Conservation (phyloP, 257 asterid species). For the Osmanthus fragrans region DNA sequence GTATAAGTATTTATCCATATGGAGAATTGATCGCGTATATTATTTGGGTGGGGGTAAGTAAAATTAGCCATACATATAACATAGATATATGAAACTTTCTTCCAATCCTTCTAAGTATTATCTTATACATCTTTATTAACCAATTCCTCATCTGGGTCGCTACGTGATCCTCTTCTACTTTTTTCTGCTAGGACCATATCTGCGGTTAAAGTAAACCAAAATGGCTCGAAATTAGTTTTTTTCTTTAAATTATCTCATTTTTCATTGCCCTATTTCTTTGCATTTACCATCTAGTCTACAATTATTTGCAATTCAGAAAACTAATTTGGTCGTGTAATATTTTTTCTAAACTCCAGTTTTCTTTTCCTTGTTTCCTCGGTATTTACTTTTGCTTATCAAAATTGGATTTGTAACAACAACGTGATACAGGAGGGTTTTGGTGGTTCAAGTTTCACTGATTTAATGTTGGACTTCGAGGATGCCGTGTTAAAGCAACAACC, state of each 20-base stretch:
- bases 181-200: background rate
- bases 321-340: constrained; percentile 6
- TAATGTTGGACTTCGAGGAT: constrained; percentile 90
- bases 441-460: constrained; percentile 60
- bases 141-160: background rate
- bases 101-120: background rate
- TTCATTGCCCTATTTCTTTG: background rate
- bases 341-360: background rate
- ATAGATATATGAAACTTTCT: background rate
- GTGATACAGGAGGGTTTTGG: constrained; percentile 54
- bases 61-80: background rate
- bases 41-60: background rate
- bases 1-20: background rate
- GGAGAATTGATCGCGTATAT: background rate
- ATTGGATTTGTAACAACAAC: constrained; percentile 16
- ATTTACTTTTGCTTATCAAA: constrained; percentile 5
- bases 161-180: background rate
- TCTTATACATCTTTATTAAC: background rate
- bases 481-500: constrained; percentile 69
- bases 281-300: constrained; percentile 3
- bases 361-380: constrained; percentile 14
- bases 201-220: background rate
- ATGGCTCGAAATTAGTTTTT: background rate
- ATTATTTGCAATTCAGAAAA: background rate
- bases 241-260: background rate